Percentiles rank a stretch among this genome's conserved stretches.
Conservation (phyloP, 1,139 yeast genomes). For the Tardiomyces blankii region DNA sequence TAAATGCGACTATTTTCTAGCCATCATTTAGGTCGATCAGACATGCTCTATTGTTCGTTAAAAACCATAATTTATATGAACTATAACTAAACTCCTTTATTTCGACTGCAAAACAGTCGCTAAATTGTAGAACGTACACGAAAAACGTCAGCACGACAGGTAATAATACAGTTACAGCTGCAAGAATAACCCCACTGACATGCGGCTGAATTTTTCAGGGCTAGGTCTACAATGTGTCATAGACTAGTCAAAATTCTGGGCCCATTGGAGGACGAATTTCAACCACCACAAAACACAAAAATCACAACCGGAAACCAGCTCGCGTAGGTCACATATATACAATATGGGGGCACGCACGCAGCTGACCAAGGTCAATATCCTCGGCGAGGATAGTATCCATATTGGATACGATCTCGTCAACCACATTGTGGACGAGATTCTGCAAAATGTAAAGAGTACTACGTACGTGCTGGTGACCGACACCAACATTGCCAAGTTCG, state of each 20-base stretch:
- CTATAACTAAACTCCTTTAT: too few relatives aligned
- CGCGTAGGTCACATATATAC: neutral
- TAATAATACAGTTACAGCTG: too few relatives aligned
- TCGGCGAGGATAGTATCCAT: constrained; percentile 79
- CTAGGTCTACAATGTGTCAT: neutral
- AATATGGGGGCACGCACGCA: constrained; percentile 1
- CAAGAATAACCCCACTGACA: too few relatives aligned
- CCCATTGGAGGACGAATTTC: neutral
- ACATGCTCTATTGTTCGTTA: too few relatives aligned
- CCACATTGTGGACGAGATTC: constrained; percentile 63
- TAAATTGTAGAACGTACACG: too few relatives aligned
- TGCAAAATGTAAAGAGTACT: constrained; percentile 59
- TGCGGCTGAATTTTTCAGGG: neutral
- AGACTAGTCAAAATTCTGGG: neutral
- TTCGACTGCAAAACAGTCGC: too few relatives aligned
- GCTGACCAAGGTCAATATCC: constrained; percentile 23
- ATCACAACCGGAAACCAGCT: neutral
- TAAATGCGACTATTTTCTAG: too few relatives aligned
- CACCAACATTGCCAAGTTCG: constrained; percentile 60
- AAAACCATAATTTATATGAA: too few relatives aligned
- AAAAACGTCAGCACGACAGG: too few relatives aligned
- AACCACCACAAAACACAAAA: neutral
- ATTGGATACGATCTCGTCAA: constrained; percentile 77
- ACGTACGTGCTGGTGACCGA: constrained; percentile 91
- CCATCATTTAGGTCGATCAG: too few relatives aligned